A percentile compares a stretch with the other conserved stretches of the same genome.
These are phyloP conservation scores for Alternaria burnsii DNA, from an alignment of 2,329 filamentous ascomycete species.

Conservation along the genomic window DNA sequence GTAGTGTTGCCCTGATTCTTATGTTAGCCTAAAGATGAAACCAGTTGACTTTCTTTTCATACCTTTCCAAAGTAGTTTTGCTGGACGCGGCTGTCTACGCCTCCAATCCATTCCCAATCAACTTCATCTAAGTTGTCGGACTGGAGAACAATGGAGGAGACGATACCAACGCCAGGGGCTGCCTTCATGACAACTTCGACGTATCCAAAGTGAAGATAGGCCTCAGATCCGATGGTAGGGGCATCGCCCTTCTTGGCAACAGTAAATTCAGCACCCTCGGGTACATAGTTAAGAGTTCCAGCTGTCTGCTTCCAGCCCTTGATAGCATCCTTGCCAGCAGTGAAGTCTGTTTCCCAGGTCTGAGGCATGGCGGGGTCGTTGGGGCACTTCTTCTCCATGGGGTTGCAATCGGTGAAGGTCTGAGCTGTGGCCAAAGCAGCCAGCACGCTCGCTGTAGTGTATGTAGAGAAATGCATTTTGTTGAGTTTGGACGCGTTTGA, in stretches of 20 bases:
- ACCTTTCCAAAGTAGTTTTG: constrained; percentile 79
- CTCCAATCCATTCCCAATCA: constrained; percentile 83
- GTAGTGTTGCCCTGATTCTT: constrained; percentile 71
- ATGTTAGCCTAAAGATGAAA: neutral
- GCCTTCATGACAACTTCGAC: constrained; percentile 82
- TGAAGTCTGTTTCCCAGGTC: constrained; percentile 56
- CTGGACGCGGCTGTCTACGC: constrained; percentile 68
- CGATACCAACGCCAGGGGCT: constrained; percentile 75
- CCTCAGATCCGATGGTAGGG: constrained; percentile 76
- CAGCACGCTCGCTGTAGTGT: constrained; percentile 41
- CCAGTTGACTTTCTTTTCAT: constrained; percentile 27
- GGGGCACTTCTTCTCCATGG: constrained; percentile 55
- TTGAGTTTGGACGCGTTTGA: constrained; percentile 25
- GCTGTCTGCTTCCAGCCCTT: constrained; percentile 51
- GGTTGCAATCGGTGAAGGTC: constrained; percentile 58
- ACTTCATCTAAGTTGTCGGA: constrained; percentile 88
- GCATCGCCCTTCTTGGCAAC: constrained; percentile 59
- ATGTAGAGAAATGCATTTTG: constrained; percentile 40
- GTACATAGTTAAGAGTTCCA: constrained; percentile 54
- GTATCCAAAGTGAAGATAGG: constrained; percentile 86
- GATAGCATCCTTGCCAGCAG: constrained; percentile 48
- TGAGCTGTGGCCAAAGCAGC: constrained; percentile 51
- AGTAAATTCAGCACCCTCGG: constrained; percentile 60
- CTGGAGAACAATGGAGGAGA: constrained; percentile 83
- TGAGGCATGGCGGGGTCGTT: constrained; percentile 54